Conservation (phyloP, 164 flowering plant genomes). For the Hamamelis virginiana region DNA sequence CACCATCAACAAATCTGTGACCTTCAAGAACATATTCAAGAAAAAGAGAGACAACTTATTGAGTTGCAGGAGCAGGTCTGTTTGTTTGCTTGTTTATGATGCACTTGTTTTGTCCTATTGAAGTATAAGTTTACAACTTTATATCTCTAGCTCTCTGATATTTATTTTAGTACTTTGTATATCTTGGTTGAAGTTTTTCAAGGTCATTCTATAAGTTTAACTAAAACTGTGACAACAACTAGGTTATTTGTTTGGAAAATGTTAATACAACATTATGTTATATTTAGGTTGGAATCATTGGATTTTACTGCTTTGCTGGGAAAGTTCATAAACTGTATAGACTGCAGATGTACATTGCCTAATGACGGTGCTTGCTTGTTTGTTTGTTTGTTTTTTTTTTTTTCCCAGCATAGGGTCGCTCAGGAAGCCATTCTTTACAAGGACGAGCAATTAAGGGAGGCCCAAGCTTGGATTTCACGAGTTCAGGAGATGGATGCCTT, state of each 20-base stretch:
- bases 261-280: too few relatives aligned
- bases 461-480: constrained; percentile 83
- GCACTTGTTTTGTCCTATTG: not conserved
- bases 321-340: not conserved
- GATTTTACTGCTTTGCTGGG: not conserved
- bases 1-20: constrained; percentile 79
- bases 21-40: constrained; percentile 84
- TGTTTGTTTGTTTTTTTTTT: too few relatives aligned
- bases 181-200: not conserved
- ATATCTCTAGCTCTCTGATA: not conserved
- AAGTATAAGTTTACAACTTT: constrained; percentile 3
- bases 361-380: too few relatives aligned
- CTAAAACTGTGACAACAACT: too few relatives aligned
- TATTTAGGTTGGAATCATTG: not conserved
- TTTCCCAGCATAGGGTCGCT: constrained; percentile 78
- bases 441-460: constrained; percentile 89
- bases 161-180: not conserved
- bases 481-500: constrained; percentile 83
- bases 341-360: constrained; percentile 9
- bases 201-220: too few relatives aligned
- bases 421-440: constrained; percentile 74
- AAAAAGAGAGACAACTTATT: constrained; percentile 73
- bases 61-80: constrained; percentile 95
- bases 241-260: too few relatives aligned
- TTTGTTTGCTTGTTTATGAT: not conserved